Percentiles rank a stretch among this genome's conserved stretches.
phyloP scores from a whole-genome alignment of 2,329 filamentous ascomycete species.

The Aspergillus niger region DNA sequence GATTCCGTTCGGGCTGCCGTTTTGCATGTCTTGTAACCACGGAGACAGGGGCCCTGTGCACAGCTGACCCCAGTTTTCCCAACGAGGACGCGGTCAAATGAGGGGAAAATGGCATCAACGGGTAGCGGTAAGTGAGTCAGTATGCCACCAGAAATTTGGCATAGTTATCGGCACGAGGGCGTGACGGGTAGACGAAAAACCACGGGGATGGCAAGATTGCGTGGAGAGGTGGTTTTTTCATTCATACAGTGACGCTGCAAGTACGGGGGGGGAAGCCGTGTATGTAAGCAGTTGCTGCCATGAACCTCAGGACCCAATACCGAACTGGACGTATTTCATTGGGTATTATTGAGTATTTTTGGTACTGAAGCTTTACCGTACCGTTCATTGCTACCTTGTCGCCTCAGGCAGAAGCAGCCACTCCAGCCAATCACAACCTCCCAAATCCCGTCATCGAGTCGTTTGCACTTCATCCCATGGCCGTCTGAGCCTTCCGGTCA shows the following conservation, averaged over 20 bases:
- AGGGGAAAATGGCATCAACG: constrained; percentile 44
- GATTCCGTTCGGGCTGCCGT: constrained; percentile 46
- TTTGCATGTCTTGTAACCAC: constrained; percentile 50
- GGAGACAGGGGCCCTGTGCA: constrained; percentile 45
- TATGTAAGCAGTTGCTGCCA: constrained; percentile 30
- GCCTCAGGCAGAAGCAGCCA: constrained; percentile 21
- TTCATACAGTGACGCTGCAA: constrained; percentile 35
- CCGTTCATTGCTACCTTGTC: not conserved
- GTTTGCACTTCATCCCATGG: constrained; percentile 24
- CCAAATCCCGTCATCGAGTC: constrained; percentile 25
- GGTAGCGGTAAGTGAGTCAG: constrained; percentile 36
- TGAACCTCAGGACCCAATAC: not conserved
- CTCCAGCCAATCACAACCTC: constrained; percentile 28
- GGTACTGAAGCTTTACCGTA: constrained; percentile 11
- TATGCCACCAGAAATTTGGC: constrained; percentile 45
- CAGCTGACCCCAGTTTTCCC: constrained; percentile 50
- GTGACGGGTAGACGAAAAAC: constrained; percentile 41
- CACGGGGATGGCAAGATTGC: constrained; percentile 34
- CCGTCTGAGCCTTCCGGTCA: constrained; percentile 23
- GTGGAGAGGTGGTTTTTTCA: constrained; percentile 47
- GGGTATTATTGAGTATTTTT: no score
- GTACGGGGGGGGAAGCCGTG: constrained; percentile 23
- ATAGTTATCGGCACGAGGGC: constrained; percentile 47
- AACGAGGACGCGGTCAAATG: constrained; percentile 41
- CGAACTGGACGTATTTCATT: constrained; percentile 19